These are phyloP conservation scores for Phytophthora pinifolia DNA, from an alignment of 352 stramenopile genomes.

Conservation along the genomic window DNA sequence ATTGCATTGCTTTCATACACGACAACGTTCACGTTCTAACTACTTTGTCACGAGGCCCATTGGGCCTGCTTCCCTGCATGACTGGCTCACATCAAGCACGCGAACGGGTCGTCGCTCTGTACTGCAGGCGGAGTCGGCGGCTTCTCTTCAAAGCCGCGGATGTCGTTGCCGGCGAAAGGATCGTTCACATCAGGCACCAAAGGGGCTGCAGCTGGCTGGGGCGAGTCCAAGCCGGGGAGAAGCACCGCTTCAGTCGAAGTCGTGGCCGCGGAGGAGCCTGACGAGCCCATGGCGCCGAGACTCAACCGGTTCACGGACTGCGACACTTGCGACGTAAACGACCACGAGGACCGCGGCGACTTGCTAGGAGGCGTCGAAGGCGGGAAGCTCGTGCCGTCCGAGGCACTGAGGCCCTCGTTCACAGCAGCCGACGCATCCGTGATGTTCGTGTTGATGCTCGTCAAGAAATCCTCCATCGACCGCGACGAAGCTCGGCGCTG, in stretches of 20 bases:
- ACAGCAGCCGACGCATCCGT: conserved; percentile 30
- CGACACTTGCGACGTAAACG: conserved; percentile 30
- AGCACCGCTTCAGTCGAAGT: conserved; percentile 16
- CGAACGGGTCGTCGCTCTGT: conserved; percentile 62
- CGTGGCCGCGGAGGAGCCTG: conserved; percentile 16
- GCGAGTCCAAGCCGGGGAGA: conserved; percentile 20
- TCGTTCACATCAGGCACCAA: conserved; percentile 40
- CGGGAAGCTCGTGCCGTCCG: conserved; percentile 32
- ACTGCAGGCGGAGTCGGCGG: conserved; percentile 29
- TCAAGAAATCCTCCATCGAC: conserved; percentile 71
- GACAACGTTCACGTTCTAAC: conserved; percentile 21
- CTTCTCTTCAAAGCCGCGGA: conserved; percentile 52
- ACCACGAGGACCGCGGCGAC: conserved; percentile 38
- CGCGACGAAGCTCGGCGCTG: conserved; percentile 55
- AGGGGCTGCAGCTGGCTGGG: conserved; percentile 4
- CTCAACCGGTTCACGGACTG: conserved; percentile 32
- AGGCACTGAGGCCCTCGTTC: conserved; percentile 25
- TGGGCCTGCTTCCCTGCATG: too few relatives aligned
- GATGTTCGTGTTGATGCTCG: conserved; percentile 61
- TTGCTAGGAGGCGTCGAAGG: conserved; percentile 40
- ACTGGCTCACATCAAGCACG: conserved; percentile 49
- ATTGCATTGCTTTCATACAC: conserved; percentile 27
- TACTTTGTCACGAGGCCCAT: too few relatives aligned
- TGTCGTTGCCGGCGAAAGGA: conserved; percentile 69
- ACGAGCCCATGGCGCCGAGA: conserved; percentile 26